phyloP scores from a whole-genome alignment of 1,139 yeast genomes.

The Kodamaea alishanica region DNA sequence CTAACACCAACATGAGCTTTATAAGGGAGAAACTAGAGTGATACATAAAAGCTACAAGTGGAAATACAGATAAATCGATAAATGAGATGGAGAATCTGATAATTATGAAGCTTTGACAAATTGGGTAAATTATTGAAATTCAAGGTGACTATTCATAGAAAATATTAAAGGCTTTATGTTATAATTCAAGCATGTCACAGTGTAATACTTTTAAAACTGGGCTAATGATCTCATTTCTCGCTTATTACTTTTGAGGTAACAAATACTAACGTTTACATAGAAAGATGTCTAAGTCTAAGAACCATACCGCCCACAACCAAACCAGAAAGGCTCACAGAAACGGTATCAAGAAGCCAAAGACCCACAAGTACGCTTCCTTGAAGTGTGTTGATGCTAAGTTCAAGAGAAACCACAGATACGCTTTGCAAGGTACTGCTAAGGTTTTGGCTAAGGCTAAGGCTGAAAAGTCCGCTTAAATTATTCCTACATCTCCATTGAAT shows the following conservation, averaged over 20 bases:
- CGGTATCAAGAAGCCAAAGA: constrained; percentile 99
- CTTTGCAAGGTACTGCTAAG: constrained; percentile 96
- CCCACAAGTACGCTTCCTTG: constrained; percentile 96
- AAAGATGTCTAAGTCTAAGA: constrained; percentile 95
- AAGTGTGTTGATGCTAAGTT: constrained; percentile 99
- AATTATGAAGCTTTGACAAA: no score
- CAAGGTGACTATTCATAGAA: no score
- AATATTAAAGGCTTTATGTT: no score
- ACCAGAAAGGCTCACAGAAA: constrained; percentile 99
- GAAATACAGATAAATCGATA: no score
- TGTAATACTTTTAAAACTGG: constrained; percentile 1
- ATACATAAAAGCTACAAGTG: no score
- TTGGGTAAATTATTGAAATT: no score
- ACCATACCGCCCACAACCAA: constrained; percentile 99
- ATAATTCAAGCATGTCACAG: constrained; percentile 1
- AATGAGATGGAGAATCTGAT: no score
- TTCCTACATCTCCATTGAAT: no score
- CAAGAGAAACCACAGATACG: constrained; percentile 99
- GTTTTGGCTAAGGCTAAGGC: constrained; percentile 80
- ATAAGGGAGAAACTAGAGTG: no score
- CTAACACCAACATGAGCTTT: no score
- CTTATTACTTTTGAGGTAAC: no score
- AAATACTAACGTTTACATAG: constrained; percentile 34
- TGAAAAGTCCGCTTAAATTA: constrained; percentile 26
- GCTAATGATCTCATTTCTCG: constrained; percentile 1